Percentiles rank a stretch among this genome's conserved stretches.
phyloP scores from a whole-genome alignment of 179 eudicot genomes.

The Patellifolia procumbens region DNA sequence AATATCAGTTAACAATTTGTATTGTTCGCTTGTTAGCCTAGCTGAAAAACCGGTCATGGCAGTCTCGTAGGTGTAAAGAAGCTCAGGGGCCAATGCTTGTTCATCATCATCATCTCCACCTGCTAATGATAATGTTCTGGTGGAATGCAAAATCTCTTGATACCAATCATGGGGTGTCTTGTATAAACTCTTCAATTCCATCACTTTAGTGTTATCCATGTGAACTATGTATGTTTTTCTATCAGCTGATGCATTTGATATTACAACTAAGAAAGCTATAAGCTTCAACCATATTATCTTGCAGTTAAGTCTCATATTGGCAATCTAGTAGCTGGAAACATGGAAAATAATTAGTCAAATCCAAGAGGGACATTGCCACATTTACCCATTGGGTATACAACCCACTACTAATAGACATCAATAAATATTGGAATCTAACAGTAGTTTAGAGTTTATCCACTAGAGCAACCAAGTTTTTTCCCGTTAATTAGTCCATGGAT shows the following conservation, averaged over 20 bases:
- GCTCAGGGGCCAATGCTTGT: slow-evolving; percentile 40
- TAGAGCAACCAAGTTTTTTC: too few relatives aligned
- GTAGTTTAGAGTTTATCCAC: too few relatives aligned
- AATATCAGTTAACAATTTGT: slow-evolving; percentile 22
- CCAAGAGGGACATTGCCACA: too few relatives aligned
- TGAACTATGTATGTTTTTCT: slow-evolving; percentile 53
- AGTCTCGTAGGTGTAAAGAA: slow-evolving; percentile 55
- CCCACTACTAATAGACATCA: too few relatives aligned
- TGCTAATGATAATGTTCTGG: slow-evolving; percentile 29
- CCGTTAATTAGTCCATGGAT: too few relatives aligned
- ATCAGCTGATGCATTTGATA: slow-evolving; percentile 30
- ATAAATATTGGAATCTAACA: too few relatives aligned
- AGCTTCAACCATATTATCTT: slow-evolving; percentile 6
- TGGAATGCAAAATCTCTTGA: slow-evolving; percentile 36
- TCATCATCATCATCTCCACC: slow-evolving; percentile 12
- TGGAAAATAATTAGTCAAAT: neutral
- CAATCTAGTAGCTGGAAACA: slow-evolving; percentile 16
- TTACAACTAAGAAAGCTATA: slow-evolving; percentile 20
- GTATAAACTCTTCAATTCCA: slow-evolving; percentile 27
- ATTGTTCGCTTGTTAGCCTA: slow-evolving; percentile 42
- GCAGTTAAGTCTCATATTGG: slow-evolving; percentile 15
- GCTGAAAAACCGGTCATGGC: slow-evolving; percentile 65
- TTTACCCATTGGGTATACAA: too few relatives aligned
- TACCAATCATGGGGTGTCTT: slow-evolving; percentile 35
- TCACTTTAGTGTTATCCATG: slow-evolving; percentile 51